Evolutionary conservation across 2,329 filamentous ascomycete species (phyloP), one percentile per base, ranked within the genome.

Genomic region (Fusarium floridanum): DNA sequence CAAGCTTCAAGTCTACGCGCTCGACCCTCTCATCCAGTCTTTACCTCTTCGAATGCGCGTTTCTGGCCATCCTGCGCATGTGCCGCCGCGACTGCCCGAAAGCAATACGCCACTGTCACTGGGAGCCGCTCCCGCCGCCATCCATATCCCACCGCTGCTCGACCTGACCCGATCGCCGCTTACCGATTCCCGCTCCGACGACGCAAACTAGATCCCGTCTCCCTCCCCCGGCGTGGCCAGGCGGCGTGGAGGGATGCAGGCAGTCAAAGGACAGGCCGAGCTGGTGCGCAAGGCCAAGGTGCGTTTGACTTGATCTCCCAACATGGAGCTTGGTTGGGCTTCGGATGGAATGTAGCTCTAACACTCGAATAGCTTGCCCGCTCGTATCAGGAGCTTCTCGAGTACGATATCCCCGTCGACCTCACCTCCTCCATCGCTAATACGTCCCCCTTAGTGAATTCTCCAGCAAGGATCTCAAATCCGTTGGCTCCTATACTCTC

Each of bases 361-460:
- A 68, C 64, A 20, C 60, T 34, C 17, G 20, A 39, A 57, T 61
- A 98, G 95, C 95, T 99, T 88, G 95, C 95, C 83, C 94, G 93
- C 84, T 98, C 97, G 78, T 99, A 99, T 86, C 94, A 97, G 87
- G 94, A 97, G 86, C 90, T 99, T 80, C 91, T 99, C 80, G 93
- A 97, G 95, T 97, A 91, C 85, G 93, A 66, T 27, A 9, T 29
- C n/a, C 37, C 10, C 37, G 43, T 43, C 29, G 16, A 39, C 41
- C 59, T 48, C 29, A 37, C 17, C 32, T 34, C 20, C 20, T 20
- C 39, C 11, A n/a, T 20, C 41, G 22, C 68, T 72, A 66, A 70
- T 69, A 66, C 22, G 45, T 66, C 59, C 69, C 24, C 24, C 37
- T n/a, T n/a, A 98, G 95, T 86, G 96, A 98, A 85, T 99, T 99